Evolutionary conservation across 2,329 filamentous ascomycete species (phyloP), one percentile per base, ranked within the genome.

Genomic region (Cordyceps fumosorosea): DNA sequence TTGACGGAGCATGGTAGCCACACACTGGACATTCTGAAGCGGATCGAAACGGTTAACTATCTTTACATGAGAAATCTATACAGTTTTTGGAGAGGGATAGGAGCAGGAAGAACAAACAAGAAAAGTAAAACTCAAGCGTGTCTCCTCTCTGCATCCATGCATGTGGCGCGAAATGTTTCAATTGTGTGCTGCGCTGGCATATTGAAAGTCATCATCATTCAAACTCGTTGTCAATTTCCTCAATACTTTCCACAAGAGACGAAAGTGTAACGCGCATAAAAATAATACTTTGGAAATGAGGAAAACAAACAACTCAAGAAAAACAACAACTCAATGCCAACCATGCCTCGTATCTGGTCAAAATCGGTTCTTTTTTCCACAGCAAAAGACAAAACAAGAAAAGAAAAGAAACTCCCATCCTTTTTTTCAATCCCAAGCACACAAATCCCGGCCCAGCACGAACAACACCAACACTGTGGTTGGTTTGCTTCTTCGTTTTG

Each of bases 261-360:
- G 2, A 20, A n/a, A 56, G 16, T 7, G 29, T 29, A 20, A 37
- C 50, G 40, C 40, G 40, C 44, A 47, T 26, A 18, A 11, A 34
- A 48, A 47, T 29, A 32, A 52, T 12, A 54, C 24, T 37, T 11
- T 55, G 16, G 16, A 34, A 16, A 37, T 26, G 12, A 16, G 42
- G 12, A 59, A 52, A 34, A 12, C 22, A 44, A 18, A 29, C 29
- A 29, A 29, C 29, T 29, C 26, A 24, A 22, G 8, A 22, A 18
- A 32, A 34, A 29, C 32, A 24, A 40, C 2, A 8, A n/a, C 14
- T 52, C n/a, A 52, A 60, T 60, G 57, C 57, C 40, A 44, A 60
- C 57, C 44, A 60, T 60, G 57, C 57, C 57, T 60, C 57, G 14
- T 60, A 60, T 32, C 24, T 58, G 47, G 18, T 58, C 6, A n/a